Conservation (phyloP, 805 yeast species). For the Candida boleticola region DNA sequence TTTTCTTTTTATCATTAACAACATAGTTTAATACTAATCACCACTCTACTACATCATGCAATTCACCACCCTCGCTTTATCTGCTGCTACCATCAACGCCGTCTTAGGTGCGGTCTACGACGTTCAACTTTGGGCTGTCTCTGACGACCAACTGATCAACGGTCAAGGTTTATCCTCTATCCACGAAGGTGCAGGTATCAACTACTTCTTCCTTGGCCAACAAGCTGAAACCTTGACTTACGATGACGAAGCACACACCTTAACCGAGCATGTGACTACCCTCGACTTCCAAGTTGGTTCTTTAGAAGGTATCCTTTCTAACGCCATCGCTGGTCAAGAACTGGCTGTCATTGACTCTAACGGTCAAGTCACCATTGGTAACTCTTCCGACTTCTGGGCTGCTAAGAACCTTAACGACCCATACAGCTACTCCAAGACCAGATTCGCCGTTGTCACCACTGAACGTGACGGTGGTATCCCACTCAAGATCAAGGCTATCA, state of each 20-base stretch:
- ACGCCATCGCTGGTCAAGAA: constrained; percentile 10
- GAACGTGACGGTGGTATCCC: background rate
- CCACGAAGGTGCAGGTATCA: constrained; percentile 48
- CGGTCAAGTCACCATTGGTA: constrained; percentile 15
- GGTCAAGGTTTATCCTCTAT: constrained; percentile 24
- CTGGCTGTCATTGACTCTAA: constrained; percentile 14
- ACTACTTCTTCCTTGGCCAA: constrained; percentile 33
- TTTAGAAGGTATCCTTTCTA: constrained; percentile 1
- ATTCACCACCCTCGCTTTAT: constrained; percentile 3
- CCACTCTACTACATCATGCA: no score
- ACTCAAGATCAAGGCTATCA: background rate
- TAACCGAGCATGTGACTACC: background rate
- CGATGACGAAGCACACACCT: constrained; percentile 10
- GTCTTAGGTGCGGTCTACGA: constrained; percentile 8
- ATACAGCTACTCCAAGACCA: constrained; percentile 19
- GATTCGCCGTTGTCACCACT: constrained; percentile 11
- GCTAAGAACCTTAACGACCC: constrained; percentile 28
- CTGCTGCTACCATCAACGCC: constrained; percentile 1
- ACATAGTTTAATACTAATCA: no score
- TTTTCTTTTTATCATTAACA: no score
- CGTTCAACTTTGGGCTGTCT: constrained; percentile 20
- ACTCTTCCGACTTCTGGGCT: constrained; percentile 20
- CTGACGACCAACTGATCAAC: constrained; percentile 23
- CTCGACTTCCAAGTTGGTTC: background rate
- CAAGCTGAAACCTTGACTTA: constrained; percentile 19